Base-by-base conservation (phyloP, 176 grass and related monocot genomes). In the Musa troglodytarum region DNA sequence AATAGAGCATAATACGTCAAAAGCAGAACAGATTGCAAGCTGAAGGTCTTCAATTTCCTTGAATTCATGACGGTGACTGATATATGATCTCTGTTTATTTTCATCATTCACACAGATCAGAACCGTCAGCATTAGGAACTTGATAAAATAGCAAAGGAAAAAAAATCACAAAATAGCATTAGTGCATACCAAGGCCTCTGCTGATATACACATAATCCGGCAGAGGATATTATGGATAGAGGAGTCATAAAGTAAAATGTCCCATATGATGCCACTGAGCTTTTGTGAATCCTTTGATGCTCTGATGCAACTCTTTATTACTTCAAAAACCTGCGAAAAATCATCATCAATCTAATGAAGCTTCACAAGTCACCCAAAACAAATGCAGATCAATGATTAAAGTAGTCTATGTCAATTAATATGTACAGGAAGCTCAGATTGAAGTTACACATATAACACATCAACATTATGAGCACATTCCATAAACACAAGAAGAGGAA, bases 181-280 rank as follows among this genome's bases (percentile, higher is more conserved):
- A 61, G 5, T 78, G 50, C 92, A 85, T 82, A 89, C 74, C 74
- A 93, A 71, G 71, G 85, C 49, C 81, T 87, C 85, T 15, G 75
- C 83, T 54, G 86, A 87, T 50, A 78, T 76, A 10, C 80, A 85
- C 68, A 98, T 24, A 81, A 85, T 76, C 49, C 71, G 80, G 82
- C 83, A 93, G 72, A 98, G 78, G 65, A 89, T 73, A 80, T 64
- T 88, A 22, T 88, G 88, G n/a, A 93, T 67, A 57, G 94, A 92
- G 59, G 84, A 89, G 85, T 98, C 90, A 87, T 83, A 87, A 23
- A 93, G 59, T 71, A 98, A 78, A 83, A 93, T 87, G 69, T 91
- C 88, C 82, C 80, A 85, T 80, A 93, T 81, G 19, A 88, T 85
- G 78, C 69, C 75, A 59, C 88, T 79, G 69, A 93, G 83, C 71